Evolutionary conservation across 768 basidiomycete species (phyloP).

Genomic region (Holtermannia corniformis): DNA sequence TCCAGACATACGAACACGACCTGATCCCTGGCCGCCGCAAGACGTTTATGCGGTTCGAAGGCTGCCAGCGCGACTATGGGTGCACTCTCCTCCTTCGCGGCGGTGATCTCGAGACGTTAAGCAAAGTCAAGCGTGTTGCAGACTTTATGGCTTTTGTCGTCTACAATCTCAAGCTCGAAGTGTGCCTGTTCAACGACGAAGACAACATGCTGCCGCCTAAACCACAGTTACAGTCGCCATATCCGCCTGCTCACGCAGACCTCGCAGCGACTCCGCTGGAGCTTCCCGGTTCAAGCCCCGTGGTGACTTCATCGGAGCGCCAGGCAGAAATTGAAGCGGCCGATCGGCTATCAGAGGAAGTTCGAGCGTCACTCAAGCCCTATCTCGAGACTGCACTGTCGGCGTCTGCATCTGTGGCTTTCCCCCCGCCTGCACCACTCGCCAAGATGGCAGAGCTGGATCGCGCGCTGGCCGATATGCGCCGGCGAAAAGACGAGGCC

Average conservation of each 20-base stretch:
- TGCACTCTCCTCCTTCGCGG: slow-evolving; percentile 90
- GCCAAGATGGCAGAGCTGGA: slow-evolving; percentile 81
- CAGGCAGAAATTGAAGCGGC: slow-evolving; percentile 8
- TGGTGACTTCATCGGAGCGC: too few species aligned
- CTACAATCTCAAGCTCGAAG: slow-evolving; percentile 86
- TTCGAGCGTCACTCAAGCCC: slow-evolving; percentile 70
- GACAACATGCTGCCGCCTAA: slow-evolving; percentile 38
- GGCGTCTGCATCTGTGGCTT: slow-evolving; percentile 81
- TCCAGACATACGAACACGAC: slow-evolving; percentile 90
- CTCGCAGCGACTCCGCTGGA: too few species aligned
- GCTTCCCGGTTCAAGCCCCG: background rate
- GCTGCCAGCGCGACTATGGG: slow-evolving; percentile 82
- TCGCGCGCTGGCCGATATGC: slow-evolving; percentile 58
- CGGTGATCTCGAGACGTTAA: slow-evolving; percentile 66
- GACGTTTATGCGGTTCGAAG: slow-evolving; percentile 97
- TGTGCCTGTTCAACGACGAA: slow-evolving; percentile 42
- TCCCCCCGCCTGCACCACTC: slow-evolving; percentile 84
- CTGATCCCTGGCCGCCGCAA: slow-evolving; percentile 90
- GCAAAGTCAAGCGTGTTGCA: slow-evolving; percentile 82
- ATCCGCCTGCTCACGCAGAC: too few species aligned
- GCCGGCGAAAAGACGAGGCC: slow-evolving; percentile 78
- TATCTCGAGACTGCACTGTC: slow-evolving; percentile 84
- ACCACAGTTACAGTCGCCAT: slow-evolving; percentile 11
- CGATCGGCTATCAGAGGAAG: slow-evolving; percentile 65
- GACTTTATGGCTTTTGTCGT: slow-evolving; percentile 86